These are phyloP conservation scores for Phyllostachys edulis DNA, from an alignment of 176 grass and related monocot genomes.

Conservation along the genomic window DNA sequence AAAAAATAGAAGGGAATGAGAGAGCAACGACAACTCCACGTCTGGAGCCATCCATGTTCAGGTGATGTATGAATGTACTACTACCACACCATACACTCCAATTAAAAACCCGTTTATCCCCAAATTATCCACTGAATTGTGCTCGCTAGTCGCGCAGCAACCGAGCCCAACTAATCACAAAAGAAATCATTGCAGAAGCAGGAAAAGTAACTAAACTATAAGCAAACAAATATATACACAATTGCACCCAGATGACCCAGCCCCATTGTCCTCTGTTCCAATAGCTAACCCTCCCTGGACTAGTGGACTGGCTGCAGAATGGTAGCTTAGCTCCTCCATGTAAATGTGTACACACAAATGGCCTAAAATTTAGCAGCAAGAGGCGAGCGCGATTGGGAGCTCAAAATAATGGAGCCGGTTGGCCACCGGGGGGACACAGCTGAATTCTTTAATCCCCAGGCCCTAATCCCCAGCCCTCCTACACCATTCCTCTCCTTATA, in stretches of 20 bases:
- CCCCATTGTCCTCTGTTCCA: slow-evolving; percentile 34
- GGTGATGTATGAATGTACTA: slow-evolving; percentile 43
- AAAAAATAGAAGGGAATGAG: neutral
- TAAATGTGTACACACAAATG: neutral
- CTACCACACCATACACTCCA: slow-evolving; percentile 23
- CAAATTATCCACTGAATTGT: slow-evolving; percentile 38
- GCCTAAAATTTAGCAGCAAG: slow-evolving; percentile 46
- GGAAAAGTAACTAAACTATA: slow-evolving; percentile 20
- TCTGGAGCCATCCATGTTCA: slow-evolving; percentile 21
- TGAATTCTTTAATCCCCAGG: slow-evolving; percentile 47
- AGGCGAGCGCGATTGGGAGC: slow-evolving; percentile 43
- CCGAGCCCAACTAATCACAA: slow-evolving; percentile 48
- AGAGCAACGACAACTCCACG: slow-evolving; percentile 34
- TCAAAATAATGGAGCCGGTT: slow-evolving; percentile 79
- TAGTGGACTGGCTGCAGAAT: slow-evolving; percentile 4
- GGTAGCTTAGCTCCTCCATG: neutral
- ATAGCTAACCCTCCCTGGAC: slow-evolving; percentile 7
- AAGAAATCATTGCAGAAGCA: slow-evolving; percentile 44
- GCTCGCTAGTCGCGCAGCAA: slow-evolving; percentile 38
- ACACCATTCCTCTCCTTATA: slow-evolving; percentile 53
- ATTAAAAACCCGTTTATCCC: slow-evolving; percentile 25
- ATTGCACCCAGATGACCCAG: slow-evolving; percentile 20
- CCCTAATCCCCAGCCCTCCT: slow-evolving; percentile 45
- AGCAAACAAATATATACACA: slow-evolving; percentile 25
- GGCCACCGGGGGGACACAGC: slow-evolving; percentile 48